Evolutionary conservation across 176 grass and related monocot genomes (phyloP), one percentile per base, ranked within the genome.

Genomic region (Aegilops sharonensis): DNA sequence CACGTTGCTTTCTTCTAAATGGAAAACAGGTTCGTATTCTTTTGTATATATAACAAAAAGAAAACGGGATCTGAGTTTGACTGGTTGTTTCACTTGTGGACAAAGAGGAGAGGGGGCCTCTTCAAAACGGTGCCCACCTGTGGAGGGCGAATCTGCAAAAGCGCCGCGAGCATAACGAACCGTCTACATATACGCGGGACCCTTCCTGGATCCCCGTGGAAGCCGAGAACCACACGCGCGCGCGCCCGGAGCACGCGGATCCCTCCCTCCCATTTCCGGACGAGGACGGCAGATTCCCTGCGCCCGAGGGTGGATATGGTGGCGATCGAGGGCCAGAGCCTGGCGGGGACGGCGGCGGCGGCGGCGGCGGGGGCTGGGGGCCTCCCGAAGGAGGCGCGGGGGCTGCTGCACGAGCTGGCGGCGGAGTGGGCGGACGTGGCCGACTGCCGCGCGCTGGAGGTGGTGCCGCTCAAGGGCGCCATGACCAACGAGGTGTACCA

Each of bases 401-500:
- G 64, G 50, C 78, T 91, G 52, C 72, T 95, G 64, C 81, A 62
- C 71, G 50, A 85, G 62, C 75, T 95, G 79, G 88, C 93, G 23
- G 43, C 86, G 61, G 61, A 13, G 43, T 92, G 93, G 88, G 54
- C 63, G 31, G 93, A 92, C 83, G 93, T 89, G 83, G 83, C 32
- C 31, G 91, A 92, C 45, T 81, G 43, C 72, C 32, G 20, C 68
- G 86, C 79, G 11, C 83, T 92, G 14, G 88, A 92, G 88, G 93
- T 95, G 78, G 30, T 73, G 71, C 93, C 83, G 70, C 59, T 95
- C 74, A 92, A 87, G 86, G 93, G 93, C 4, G 93, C 93, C 60
- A 89, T 95, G 93, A 95, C 93, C 17, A 95, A 95, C 88, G 83
- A 85, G 88, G 93, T 95, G 11, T 92, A 89, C 80, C 77, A 95